Evolutionary conservation across 192 early-diverging fungal species (phyloP), one percentile per base, ranked within the genome.

Genomic region (Coemansia sp.): DNA sequence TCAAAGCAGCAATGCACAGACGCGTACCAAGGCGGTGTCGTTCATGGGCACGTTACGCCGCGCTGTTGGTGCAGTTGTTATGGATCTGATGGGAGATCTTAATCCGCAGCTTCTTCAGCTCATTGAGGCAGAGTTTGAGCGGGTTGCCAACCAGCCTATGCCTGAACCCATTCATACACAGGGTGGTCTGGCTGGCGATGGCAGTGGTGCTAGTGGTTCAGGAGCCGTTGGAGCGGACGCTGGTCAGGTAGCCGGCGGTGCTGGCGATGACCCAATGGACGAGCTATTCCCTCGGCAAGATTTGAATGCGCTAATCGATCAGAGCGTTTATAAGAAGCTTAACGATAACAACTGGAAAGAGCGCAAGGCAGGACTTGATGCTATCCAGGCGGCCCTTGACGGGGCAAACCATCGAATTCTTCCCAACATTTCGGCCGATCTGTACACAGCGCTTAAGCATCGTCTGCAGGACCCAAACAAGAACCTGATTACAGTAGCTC

Each of bases 81-180:
- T 88, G 34, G 80, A 81, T 7, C 87, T 97, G 67, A 81, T 98
- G 37, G 85, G 87, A 59, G 96, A 99, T 69, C 82, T 98, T 51
- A 93, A 84, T 63, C 81, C 93, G 1, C 83, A 88, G 48, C 71
- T 93, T 22, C 57, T 96, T 55, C 85, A 91, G 25, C 80, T 84
- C 3, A 87, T 99, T 44, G 94, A 99, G 66, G 81, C 90, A 25
- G 96, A 99, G 66, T 96, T 98, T 64, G 91, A 89, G 23, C 94
- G 91, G 57, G 94, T 94, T 4, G 87, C 84, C 2, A 83, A 80
- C 37, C 53, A 79, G 52, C 65, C 76, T 5, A 55, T 78, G 47
- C 80, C 80, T 3, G 72, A 69, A 14, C 75, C 80, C 2, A 78
- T 57, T 34, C 67, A 53, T 33, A 68, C 68, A n/a, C 78, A 80